These are phyloP conservation scores for Neobulgaria alba DNA, from an alignment of 2,329 filamentous ascomycete genomes.

Conservation along the genomic window DNA sequence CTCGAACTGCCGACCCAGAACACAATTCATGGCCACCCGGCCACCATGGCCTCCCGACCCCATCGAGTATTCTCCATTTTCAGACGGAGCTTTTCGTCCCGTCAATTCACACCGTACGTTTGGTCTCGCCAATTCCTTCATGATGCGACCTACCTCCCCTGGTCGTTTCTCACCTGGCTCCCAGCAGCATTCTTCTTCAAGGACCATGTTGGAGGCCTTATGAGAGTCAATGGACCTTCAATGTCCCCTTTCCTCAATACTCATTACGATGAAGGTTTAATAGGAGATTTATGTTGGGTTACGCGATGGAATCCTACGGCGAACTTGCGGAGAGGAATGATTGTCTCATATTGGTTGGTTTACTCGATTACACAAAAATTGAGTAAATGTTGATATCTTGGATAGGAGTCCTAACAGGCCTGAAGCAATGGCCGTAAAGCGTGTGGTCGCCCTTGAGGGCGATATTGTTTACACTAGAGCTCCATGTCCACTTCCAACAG, in stretches of 20 bases:
- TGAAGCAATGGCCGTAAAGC: conserved; percentile 65
- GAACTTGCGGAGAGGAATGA: conserved; percentile 59
- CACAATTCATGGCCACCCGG: background rate
- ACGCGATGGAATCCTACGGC: conserved; percentile 50
- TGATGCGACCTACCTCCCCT: conserved; percentile 36
- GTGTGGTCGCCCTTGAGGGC: conserved; percentile 72
- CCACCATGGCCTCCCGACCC: conserved; percentile 16
- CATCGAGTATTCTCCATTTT: conserved; percentile 18
- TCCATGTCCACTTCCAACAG: conserved; percentile 46
- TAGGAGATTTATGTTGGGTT: conserved; percentile 48
- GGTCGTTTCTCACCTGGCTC: conserved; percentile 51
- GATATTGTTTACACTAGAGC: conserved; percentile 62
- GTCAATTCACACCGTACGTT: conserved; percentile 1
- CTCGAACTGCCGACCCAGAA: background rate
- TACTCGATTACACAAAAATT: background rate
- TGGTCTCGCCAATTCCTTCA: conserved; percentile 14
- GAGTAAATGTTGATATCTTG: background rate
- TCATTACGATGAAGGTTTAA: conserved; percentile 47
- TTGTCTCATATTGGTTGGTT: conserved; percentile 60
- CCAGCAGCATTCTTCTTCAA: conserved; percentile 55
- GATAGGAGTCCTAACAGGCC: conserved; percentile 62
- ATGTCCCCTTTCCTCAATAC: conserved; percentile 75
- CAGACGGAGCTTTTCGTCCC: conserved; percentile 3
- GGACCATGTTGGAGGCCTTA: conserved; percentile 49
- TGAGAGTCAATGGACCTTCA: conserved; percentile 50